Evolutionary conservation across 192 early-diverging fungal species (phyloP).

Genomic region (Geranomyces variabilis): DNA sequence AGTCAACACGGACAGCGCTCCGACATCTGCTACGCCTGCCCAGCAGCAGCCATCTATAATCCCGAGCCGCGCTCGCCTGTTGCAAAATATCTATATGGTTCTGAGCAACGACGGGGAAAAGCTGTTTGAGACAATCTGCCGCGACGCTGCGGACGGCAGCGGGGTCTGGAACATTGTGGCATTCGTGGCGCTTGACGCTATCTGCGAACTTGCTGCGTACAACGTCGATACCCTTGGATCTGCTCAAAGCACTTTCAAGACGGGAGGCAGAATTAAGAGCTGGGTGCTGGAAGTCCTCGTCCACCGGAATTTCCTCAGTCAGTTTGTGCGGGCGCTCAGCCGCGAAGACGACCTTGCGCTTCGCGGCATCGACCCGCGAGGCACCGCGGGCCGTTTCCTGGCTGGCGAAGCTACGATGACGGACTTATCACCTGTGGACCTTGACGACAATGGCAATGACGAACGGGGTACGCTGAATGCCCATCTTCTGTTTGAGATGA

Average conservation of each 20-base stretch:
- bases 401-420: not conserved
- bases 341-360: slow-evolving; percentile 45
- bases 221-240: not conserved
- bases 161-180: slow-evolving; percentile 86
- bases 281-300: slow-evolving; percentile 43
- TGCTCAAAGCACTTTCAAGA: not conserved
- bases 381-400: not conserved
- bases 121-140: slow-evolving; percentile 72
- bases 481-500: slow-evolving; percentile 73
- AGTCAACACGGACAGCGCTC: not conserved
- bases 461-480: slow-evolving; percentile 44
- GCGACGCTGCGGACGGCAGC: slow-evolving; percentile 82
- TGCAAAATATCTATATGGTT: slow-evolving; percentile 30
- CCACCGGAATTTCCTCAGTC: slow-evolving; percentile 51
- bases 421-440: not conserved
- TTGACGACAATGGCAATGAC: slow-evolving; percentile 6
- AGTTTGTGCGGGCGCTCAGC: slow-evolving; percentile 48
- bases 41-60: not conserved
- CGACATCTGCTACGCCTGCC: not conserved
- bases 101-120: slow-evolving; percentile 53
- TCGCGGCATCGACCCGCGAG: slow-evolving; percentile 16
- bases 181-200: slow-evolving; percentile 73
- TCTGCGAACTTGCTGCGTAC: slow-evolving; percentile 51
- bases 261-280: slow-evolving; percentile 29
- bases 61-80: slow-evolving; percentile 11